Percentiles rank a stretch among this genome's conserved stretches.
Evolutionary conservation across 2,329 filamentous ascomycete species (phyloP).

Genomic region (Pseudogymnoascus sp.): DNA sequence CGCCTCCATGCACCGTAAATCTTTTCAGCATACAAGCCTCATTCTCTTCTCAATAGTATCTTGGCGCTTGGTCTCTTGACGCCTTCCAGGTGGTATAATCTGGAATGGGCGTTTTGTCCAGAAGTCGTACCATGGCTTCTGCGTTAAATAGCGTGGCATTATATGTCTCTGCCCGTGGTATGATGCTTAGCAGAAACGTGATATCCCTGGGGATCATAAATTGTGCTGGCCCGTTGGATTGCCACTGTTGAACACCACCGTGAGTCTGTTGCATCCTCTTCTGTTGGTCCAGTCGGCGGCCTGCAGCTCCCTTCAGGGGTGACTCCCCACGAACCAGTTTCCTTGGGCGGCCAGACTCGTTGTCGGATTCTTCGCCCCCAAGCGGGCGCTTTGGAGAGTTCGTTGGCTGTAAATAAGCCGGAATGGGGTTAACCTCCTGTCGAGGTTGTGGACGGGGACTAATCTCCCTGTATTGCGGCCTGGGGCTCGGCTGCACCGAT

Average conservation of each 20-base stretch:
- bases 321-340: slow-evolving; percentile 87
- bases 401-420: slow-evolving; percentile 23
- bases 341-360: slow-evolving; percentile 64
- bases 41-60: slow-evolving; percentile 17
- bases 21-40: background rate
- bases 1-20: background rate
- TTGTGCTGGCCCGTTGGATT: slow-evolving; percentile 32
- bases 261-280: slow-evolving; percentile 49
- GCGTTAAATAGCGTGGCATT: slow-evolving; percentile 62
- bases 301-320: slow-evolving; percentile 83
- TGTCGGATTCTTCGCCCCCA: slow-evolving; percentile 58
- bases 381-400: slow-evolving; percentile 33
- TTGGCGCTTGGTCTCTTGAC: slow-evolving; percentile 13
- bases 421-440: slow-evolving; percentile 27
- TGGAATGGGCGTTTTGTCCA: slow-evolving; percentile 61
- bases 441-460: slow-evolving; percentile 27
- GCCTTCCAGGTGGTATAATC: slow-evolving; percentile 49
- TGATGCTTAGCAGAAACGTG: slow-evolving; percentile 52
- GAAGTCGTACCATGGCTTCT: slow-evolving; percentile 61
- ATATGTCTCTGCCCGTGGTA: slow-evolving; percentile 59
- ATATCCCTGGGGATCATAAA: slow-evolving; percentile 65
- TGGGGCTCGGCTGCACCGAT: slow-evolving; percentile 41
- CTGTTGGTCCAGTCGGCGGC: slow-evolving; percentile 69
- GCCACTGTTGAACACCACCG: slow-evolving; percentile 29
- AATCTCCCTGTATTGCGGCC: slow-evolving; percentile 15